Percentiles rank a stretch among this genome's conserved stretches.
phyloP scores from a whole-genome alignment of 176 grass and related monocot species.

The Neostapfia colusana region DNA sequence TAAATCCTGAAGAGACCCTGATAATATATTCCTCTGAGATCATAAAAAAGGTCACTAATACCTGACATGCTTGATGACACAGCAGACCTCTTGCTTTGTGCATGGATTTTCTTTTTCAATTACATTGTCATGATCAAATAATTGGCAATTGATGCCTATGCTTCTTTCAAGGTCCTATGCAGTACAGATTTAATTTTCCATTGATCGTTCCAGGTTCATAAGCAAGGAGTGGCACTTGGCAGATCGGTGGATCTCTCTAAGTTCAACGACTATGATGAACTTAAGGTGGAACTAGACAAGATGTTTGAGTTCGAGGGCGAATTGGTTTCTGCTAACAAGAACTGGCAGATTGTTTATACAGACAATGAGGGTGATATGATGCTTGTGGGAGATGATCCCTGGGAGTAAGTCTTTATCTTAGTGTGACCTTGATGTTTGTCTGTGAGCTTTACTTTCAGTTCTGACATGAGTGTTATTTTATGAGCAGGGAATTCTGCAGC shows the following conservation, averaged over 20 bases:
- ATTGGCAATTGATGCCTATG: background rate
- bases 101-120: background rate
- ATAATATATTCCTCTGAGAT: too few species aligned
- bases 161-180: background rate
- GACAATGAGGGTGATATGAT: constrained; percentile 99
- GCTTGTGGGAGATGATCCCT: constrained; percentile 98
- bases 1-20: background rate
- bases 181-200: background rate
- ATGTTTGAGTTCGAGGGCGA: constrained; percentile 91
- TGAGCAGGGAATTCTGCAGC: constrained; percentile 79
- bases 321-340: constrained; percentile 53
- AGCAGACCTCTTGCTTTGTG: background rate
- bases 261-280: constrained; percentile 66
- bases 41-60: background rate
- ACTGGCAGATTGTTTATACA: constrained; percentile 89
- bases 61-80: background rate
- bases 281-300: constrained; percentile 74
- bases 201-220: constrained; percentile 72
- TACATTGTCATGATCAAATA: background rate
- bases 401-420: constrained; percentile 61
- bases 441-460: background rate
- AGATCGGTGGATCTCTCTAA: constrained; percentile 91
- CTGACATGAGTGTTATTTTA: background rate
- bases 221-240: constrained; percentile 87
- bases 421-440: background rate